Conservation (phyloP, 495 filamentous ascomycete species). For the Collariella sp. region DNA sequence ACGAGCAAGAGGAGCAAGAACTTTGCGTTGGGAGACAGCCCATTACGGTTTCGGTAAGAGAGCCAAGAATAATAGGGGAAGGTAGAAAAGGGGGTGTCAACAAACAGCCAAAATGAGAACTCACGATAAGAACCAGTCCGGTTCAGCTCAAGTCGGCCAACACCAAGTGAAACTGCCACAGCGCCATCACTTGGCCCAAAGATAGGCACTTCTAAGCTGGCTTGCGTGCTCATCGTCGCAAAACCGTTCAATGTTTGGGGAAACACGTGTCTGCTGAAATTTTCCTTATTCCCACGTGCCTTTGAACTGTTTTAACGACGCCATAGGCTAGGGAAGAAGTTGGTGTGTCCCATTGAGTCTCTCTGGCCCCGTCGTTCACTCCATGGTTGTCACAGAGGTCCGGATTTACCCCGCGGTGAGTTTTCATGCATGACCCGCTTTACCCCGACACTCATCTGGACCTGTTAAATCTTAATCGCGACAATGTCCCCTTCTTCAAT, state of each 20-base stretch:
- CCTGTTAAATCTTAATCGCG: not conserved
- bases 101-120: not conserved
- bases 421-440: not conserved
- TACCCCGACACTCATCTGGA: not conserved
- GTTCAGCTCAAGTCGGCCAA: slow-evolving; percentile 36
- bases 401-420: not conserved
- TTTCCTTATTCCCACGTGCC: too few relatives aligned
- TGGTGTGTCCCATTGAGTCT: not conserved
- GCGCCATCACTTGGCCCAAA: slow-evolving; percentile 27
- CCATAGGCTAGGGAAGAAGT: too few relatives aligned
- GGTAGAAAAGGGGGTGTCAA: not conserved
- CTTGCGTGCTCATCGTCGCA: not conserved
- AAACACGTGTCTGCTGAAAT: too few relatives aligned
- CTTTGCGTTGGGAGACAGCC: too few relatives aligned
- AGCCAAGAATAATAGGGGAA: not conserved
- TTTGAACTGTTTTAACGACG: too few relatives aligned
- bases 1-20: too few relatives aligned
- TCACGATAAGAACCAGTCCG: slow-evolving; percentile 31
- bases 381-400: not conserved
- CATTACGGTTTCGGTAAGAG: too few relatives aligned
- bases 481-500: not conserved
- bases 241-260: too few relatives aligned
- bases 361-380: not conserved
- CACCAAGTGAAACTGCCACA: slow-evolving; percentile 22
- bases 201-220: slow-evolving; percentile 34